Percentiles rank a stretch among this genome's conserved stretches.
phyloP scores from a whole-genome alignment of 805 yeast genomes.

The Yarrowia phangngaensis region DNA sequence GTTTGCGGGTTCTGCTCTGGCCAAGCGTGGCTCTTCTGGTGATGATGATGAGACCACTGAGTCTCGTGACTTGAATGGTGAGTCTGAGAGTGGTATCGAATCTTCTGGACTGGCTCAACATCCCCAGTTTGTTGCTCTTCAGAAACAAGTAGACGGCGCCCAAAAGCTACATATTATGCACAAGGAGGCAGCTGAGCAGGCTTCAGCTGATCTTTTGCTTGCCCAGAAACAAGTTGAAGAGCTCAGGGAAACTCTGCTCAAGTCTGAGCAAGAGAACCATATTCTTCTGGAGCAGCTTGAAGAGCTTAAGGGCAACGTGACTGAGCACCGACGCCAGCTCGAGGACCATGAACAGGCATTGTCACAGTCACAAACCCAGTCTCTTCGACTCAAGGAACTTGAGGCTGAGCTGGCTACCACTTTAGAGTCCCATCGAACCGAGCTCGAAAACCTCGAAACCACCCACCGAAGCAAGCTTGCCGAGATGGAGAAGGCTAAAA shows the following conservation, averaged over 20 bases:
- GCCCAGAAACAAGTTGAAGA: slow-evolving; percentile 26
- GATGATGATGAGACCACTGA: slow-evolving; percentile 17
- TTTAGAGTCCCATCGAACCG: slow-evolving; percentile 32
- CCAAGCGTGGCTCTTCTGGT: slow-evolving; percentile 3
- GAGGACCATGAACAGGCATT: slow-evolving; percentile 28
- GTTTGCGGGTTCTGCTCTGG: slow-evolving; percentile 3
- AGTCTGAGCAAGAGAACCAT: slow-evolving; percentile 24
- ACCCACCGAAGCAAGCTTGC: slow-evolving; percentile 37
- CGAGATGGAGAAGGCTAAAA: slow-evolving; percentile 61
- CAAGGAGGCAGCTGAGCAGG: slow-evolving; percentile 35
- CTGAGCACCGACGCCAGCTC: slow-evolving; percentile 30
- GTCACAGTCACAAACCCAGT: slow-evolving; percentile 26
- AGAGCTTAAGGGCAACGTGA: slow-evolving; percentile 32
- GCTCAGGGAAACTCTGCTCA: slow-evolving; percentile 34
- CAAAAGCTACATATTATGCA: slow-evolving; percentile 34
- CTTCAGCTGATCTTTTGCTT: slow-evolving; percentile 32
- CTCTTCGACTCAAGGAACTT: slow-evolving; percentile 29
- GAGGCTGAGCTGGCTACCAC: slow-evolving; percentile 28
- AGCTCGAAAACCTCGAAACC: slow-evolving; percentile 44
- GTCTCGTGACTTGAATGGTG: slow-evolving; percentile 24
- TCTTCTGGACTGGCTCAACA: slow-evolving; percentile 21
- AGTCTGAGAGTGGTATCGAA: slow-evolving; percentile 11
- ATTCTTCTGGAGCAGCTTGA: slow-evolving; percentile 31
- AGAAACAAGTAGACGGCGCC: slow-evolving; percentile 26
- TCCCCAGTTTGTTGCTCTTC: slow-evolving; percentile 27